A percentile compares a stretch with the other conserved stretches of the same genome.
phyloP scores from a whole-genome alignment of 768 basidiomycete species.

The Rhodotorula graminis region DNA sequence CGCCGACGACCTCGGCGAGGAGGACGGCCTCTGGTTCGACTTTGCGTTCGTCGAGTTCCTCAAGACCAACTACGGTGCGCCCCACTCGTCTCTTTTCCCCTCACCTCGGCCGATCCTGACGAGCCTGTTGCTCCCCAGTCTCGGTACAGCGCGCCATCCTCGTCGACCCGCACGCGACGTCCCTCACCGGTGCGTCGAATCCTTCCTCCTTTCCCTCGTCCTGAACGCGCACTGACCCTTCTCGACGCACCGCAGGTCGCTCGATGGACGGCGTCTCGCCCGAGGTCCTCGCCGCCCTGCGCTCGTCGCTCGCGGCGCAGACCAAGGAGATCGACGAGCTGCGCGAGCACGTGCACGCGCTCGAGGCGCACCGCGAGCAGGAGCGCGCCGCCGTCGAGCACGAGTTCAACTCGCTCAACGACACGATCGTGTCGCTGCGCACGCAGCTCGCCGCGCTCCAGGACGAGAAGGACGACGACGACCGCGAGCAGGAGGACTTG shows the following conservation, averaged over 20 bases:
- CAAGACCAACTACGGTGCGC: constrained; percentile 89
- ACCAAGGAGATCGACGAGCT: constrained; percentile 52
- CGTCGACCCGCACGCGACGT: constrained; percentile 46
- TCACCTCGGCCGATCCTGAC: neutral
- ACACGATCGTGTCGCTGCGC: constrained; percentile 8
- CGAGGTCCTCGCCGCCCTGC: constrained; percentile 74
- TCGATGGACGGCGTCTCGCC: constrained; percentile 69
- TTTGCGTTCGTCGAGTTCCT: constrained; percentile 98
- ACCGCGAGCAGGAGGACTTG: constrained; percentile 95
- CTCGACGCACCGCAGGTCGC: constrained; percentile 71
- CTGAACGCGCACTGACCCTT: constrained; percentile 1
- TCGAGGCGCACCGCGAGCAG: constrained; percentile 40
- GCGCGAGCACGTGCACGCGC: constrained; percentile 39
- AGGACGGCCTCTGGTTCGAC: constrained; percentile 86
- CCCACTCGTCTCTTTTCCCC: neutral
- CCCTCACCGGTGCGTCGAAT: neutral
- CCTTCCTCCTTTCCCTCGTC: neutral
- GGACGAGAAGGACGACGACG: constrained; percentile 69
- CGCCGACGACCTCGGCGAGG: constrained; percentile 51
- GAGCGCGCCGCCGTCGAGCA: constrained; percentile 30
- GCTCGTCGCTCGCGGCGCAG: constrained; percentile 75
- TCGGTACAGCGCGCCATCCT: constrained; percentile 51
- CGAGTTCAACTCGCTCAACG: constrained; percentile 22
- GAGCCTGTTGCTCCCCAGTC: constrained; percentile 39
- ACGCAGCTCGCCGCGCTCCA: neutral